Conservation (phyloP, 805 yeast species). For the Cyberlindnera mississippiensis region DNA sequence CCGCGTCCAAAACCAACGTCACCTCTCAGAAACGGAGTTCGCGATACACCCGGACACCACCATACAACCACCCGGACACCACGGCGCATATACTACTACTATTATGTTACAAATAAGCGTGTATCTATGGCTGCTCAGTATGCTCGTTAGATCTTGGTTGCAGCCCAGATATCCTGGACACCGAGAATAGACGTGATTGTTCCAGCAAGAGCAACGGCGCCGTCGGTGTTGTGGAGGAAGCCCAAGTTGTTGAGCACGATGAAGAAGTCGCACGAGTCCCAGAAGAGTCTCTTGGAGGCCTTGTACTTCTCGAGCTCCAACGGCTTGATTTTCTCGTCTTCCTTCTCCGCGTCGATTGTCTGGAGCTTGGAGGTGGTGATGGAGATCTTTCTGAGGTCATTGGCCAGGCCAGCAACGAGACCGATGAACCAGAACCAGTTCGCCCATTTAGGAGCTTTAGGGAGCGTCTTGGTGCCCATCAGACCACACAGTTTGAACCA, state of each 20-base stretch:
- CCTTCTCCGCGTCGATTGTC: conserved; percentile 32
- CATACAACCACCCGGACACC: too few relatives aligned
- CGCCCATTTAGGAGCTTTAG: conserved; percentile 51
- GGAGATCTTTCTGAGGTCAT: conserved; percentile 53
- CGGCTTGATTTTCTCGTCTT: conserved; percentile 35
- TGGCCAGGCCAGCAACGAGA: conserved; percentile 55
- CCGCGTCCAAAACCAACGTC: too few relatives aligned
- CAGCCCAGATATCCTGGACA: conserved; percentile 64
- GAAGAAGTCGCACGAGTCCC: conserved; percentile 73
- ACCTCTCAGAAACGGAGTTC: too few relatives aligned
- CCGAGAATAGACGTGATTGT: conserved; percentile 77
- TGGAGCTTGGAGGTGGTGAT: conserved; percentile 31
- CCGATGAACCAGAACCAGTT: conserved; percentile 77
- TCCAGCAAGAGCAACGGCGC: conserved; percentile 81
- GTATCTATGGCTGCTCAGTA: not conserved
- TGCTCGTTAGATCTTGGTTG: conserved; percentile 32
- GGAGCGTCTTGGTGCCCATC: conserved; percentile 42
- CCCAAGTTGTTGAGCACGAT: conserved; percentile 71
- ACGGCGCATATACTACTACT: too few relatives aligned
- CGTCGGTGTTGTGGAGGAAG: conserved; percentile 63
- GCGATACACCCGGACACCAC: too few relatives aligned
- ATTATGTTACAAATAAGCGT: too few relatives aligned
- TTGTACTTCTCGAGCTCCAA: conserved; percentile 41
- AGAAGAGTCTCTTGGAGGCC: conserved; percentile 60
- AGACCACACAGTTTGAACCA: conserved; percentile 55